Evolutionary conservation across 140 eudicot species (phyloP), one percentile per base, ranked within the genome.

Genomic region (Stevia rebaudiana): DNA sequence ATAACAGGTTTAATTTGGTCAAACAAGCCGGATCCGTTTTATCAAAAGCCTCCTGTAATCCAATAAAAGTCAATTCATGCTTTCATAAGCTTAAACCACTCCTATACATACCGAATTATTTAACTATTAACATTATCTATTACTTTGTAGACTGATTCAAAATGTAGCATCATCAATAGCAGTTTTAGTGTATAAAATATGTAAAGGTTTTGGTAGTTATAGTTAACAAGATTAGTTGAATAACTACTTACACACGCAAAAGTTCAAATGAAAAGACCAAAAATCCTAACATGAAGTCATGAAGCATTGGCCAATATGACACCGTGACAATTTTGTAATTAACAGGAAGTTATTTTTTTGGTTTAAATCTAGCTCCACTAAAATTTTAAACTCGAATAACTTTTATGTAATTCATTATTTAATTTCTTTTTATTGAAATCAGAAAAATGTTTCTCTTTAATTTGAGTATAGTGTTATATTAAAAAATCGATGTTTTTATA

Each of bases 11-110:
- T 17, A 25, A 25, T 13, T 53, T 55, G 3, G 13, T 55, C 41
- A 30, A 54, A 12, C 41, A 54, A 54, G 17, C 39, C 21, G 3
- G 41, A 54, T 6, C 19, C 41, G 19, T 25, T 54, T 47, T 21
- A 21, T 9, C 13, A 49, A 2, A 11, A 1, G 16, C 3, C 8
- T 65, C 19, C 18, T 22, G 11, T 11, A 33, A 48, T 48, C 22
- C 30, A 12, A 6, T 48, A 31, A 33, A 44, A n/a, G 76, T 71
- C 47, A 71, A 49, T 24, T 61, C 25, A 71, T 61, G 63, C 63
- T 61, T 28, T 22, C 62, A 49, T 22, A 37, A 71, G 63, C 6
- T 61, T 71, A 23, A 71, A 61, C 54, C 30, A 37, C 62, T 61
- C 52, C 42, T 61, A 70, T n/a, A n/a, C n/a, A 58, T 46, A 59